Conservation (phyloP, 257 asterid species). For the Capsicum baccatum region DNA sequence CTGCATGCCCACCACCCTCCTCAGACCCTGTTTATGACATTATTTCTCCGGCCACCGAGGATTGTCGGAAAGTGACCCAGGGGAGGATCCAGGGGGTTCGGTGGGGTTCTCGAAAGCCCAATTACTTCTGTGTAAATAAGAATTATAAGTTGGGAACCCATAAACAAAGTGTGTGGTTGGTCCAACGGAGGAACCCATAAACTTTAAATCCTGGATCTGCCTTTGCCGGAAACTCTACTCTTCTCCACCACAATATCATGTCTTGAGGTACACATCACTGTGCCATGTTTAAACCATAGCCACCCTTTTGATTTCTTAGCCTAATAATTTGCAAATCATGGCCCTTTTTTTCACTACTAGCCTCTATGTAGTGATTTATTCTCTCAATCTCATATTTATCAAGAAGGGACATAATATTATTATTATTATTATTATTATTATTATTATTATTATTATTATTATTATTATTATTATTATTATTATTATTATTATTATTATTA, state of each 20-base stretch:
- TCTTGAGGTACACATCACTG: background rate
- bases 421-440: background rate
- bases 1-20: too few relatives aligned
- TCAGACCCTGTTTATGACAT: too few relatives aligned
- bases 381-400: constrained; percentile 28
- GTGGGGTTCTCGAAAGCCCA: too few relatives aligned
- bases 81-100: too few relatives aligned
- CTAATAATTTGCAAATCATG: background rate
- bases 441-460: background rate
- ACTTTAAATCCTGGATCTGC: too few relatives aligned
- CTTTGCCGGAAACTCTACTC: background rate
- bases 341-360: background rate
- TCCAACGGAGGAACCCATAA: too few relatives aligned
- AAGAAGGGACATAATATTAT: background rate
- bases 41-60: background rate
- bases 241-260: background rate
- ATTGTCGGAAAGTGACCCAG: too few relatives aligned
- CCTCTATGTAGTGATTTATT: constrained; percentile 16
- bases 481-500: background rate
- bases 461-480: background rate
- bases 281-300: constrained; percentile 13
- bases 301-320: background rate
- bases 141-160: too few relatives aligned
- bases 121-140: too few relatives aligned
- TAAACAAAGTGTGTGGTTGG: too few relatives aligned